Evolutionary conservation across 164 flowering plant species (phyloP), one percentile per base, ranked within the genome.

Genomic region (Houttuynia cordata): DNA sequence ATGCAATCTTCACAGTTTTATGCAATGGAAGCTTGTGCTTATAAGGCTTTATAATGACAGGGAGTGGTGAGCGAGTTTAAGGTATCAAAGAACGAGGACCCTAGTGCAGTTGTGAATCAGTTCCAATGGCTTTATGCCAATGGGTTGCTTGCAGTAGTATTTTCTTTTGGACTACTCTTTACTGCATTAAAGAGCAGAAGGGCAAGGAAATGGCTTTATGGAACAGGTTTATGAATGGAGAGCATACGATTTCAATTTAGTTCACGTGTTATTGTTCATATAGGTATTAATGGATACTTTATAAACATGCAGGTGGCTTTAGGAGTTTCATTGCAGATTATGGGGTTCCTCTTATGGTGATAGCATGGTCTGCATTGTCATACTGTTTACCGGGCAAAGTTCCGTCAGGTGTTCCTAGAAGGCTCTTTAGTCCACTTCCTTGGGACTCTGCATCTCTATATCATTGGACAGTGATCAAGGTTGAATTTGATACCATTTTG

Each of bases 191-290:
- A 69, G 73, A 84, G 83, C 73, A 75, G 84, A 73, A 68, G 59
- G 60, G 86, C 86, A 47, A 77, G 89, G 67, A 68, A 79, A 34
- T 84, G 89, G 89, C 67, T 64, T 14, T 84, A 81, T 62, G 83
- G 80, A 51, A 74, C 83, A 74, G 85, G 88, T 78, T 57, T 56
- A 68, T 61, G 37, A 45, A 17, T 45, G 49, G 49, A 45, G 49
- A 17, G 12, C 14, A 12, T 45, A 8, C 49, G 17, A 4, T 45
- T 45, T 10, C 13, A 2, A 12, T 10, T 45, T 30, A 30, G 6
- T 30, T 30, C 37, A 30, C 6, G 37, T 6, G 2, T 45, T 14
- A 45, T 17, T 45, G 4, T 45, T 45, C 2, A 10, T 12, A 45
- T 12, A 12, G 49, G 49, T 45, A 12, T 45, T 45, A 50, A 21